Base-by-base conservation (phyloP, 2,329 filamentous ascomycete genomes). In the Colletotrichum lindemuthianum region DNA sequence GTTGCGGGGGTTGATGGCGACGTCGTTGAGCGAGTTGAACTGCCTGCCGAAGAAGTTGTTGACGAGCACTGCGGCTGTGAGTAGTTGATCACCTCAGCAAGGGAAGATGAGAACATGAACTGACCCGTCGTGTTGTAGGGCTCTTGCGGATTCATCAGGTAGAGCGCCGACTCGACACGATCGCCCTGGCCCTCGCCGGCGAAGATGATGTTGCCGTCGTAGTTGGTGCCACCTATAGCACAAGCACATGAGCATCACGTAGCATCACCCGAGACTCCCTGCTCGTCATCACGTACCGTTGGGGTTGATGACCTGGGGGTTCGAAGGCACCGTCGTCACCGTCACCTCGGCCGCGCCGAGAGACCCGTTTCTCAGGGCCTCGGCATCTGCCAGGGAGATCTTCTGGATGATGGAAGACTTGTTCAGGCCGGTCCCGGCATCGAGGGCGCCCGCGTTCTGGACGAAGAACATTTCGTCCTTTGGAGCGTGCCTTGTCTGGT, bases 1-100 rank as follows among this genome's bases (percentile, higher is more conserved):
- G 60, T 83, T 87, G 10, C 73, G 72, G 36, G 86, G 79, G 67
- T 88, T 81, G 59, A 86, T 71, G 1, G 81, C 78, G 0, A 86
- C 78, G 65, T 90, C 87, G 67, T 89, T 89, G 10, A 88, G 74
- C 0, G 86, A 88, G 71, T 82, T 87, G 74, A 89, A 89, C 44
- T 83, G 79, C 3, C 86, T 81, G 15, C 87, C 86, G 53, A 86
- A 86, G 71, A 79, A 90, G 72, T 85, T 87, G 68, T 86, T 86
- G 13, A 90, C 61, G 11, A 90, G 74, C 0, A 82, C 80, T 79
- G 6, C 11, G 1, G 67, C 6, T 7, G 33, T 59, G 12, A 59
- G 39, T 13, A 4, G 0, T 37, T 7, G 8, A 15, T 2, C 8
- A 2, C n/a, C 1, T 32, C n/a, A n/a, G 8, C 12, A 44, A 10